Base-by-base conservation (phyloP, 352 stramenopile species). In the Phytophthora palmivora region DNA sequence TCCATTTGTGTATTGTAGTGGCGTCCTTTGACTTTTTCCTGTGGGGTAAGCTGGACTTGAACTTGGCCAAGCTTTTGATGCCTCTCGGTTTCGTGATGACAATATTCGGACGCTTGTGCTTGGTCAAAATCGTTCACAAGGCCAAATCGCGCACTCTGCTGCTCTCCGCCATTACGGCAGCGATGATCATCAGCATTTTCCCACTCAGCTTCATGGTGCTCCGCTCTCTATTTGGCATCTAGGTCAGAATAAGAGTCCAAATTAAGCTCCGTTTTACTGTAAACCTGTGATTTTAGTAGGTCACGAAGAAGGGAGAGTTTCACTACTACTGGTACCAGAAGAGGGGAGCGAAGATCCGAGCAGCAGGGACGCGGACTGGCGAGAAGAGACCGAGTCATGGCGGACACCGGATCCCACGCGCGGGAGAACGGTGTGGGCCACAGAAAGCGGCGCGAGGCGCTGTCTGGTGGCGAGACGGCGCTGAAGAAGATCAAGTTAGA, bases 401-500 rank as follows among this genome's bases (percentile, higher is more conserved):
- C 62, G 24, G 72, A 81, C 36, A 73, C 49, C 28, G 57, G 50
- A 38, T 21, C 49, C 33, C 50, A 71, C 22, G 38, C 47, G n/a
- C 56, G 43, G 9, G 52, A 70, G 41, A 78, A 81, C 39, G 68
- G 69, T 28, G 50, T 71, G 41, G 62, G 45, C 48, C 67, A 75
- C 47, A 73, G 52, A 37, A 87, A 87, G 60, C 70, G 75, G 9
- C 75, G 75, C 22, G 74, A 87, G 42, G 26, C 59, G 19, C 24
- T 66, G 10, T 46, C 47, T 26, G 19, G 61, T 24, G 42, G 51
- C 55, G 53, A 63, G 57, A 61, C 66, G 10, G 43, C 58, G 22
- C 21, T 60, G 26, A 92, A 92, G 75, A 88, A 88, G 63, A 81
- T 92, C 42, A 89, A 86, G 51, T 47, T 89, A 30, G 80, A 92